These are phyloP conservation scores for Plenodomus biglobosus DNA, from an alignment of 2,329 filamentous ascomycete species.

Conservation along the genomic window DNA sequence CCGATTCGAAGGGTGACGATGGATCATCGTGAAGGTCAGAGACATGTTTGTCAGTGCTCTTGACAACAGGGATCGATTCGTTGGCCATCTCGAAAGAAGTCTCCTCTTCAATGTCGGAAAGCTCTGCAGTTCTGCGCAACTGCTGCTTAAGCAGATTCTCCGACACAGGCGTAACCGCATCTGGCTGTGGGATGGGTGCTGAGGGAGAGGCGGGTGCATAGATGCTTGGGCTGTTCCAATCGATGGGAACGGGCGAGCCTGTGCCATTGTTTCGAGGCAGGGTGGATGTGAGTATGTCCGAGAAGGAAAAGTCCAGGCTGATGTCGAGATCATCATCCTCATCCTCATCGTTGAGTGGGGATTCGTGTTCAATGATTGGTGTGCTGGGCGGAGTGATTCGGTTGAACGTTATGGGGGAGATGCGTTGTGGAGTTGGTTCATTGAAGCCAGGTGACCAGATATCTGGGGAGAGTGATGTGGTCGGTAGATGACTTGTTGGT, in stretches of 20 bases:
- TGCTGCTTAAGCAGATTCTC: constrained; percentile 13
- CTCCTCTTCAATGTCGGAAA: constrained; percentile 4
- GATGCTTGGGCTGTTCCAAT: constrained; percentile 7
- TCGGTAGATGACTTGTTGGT: too few relatives aligned
- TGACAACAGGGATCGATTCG: constrained; percentile 4
- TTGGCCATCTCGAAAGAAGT: constrained; percentile 7
- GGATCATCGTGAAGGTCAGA: constrained; percentile 7
- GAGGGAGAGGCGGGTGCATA: neutral
- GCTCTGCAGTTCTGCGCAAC: constrained; percentile 8
- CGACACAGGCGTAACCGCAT: constrained; percentile 12
- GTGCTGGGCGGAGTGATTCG: neutral
- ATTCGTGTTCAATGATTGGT: neutral
- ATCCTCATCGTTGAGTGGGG: neutral
- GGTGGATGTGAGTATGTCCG: constrained; percentile 15
- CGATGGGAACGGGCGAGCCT: constrained; percentile 7
- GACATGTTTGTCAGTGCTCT: constrained; percentile 9
- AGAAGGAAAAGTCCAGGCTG: constrained; percentile 14
- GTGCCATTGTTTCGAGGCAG: constrained; percentile 12
- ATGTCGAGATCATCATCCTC: constrained; percentile 4
- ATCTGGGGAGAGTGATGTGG: too few relatives aligned
- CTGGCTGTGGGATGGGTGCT: neutral
- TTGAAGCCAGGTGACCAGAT: too few relatives aligned
- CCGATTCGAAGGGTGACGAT: neutral
- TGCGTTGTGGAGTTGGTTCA: too few relatives aligned
- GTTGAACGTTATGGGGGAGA: too few relatives aligned